Base-by-base conservation (phyloP, 805 yeast genomes). In the Barnettozyma wickerhamii region DNA sequence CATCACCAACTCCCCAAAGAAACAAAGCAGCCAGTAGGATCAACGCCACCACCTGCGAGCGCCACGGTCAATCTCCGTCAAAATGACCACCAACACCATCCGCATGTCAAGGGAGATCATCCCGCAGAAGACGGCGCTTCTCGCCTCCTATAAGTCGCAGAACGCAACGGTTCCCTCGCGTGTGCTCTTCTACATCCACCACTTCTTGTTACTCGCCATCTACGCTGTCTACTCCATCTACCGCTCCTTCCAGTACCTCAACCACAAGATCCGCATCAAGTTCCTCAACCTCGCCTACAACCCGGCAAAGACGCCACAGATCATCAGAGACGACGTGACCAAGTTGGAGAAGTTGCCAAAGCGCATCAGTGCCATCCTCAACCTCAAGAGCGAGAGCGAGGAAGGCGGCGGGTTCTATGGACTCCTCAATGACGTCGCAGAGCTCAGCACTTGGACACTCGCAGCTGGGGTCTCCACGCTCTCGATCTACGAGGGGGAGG, bases 321-420 rank as follows among this genome's bases (percentile, higher is more conserved):
- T 89, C 41, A 88, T 91, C 48, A 78, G 95, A 49, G 81, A 82
- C 46, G 98, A 91, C 63, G 88, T 88, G 28, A 68, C 68, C 46
- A 76, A 77, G 52, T 65, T 91, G 41, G 58, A 72, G 32, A 93
- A 93, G 61, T 72, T 88, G 19, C 99, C 99, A 4, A 74, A 71
- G 48, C 73, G 84, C 37, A 54, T 93, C 18, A 83, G 95, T 7
- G 79, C 85, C 17, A 79, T 91, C n/a, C 64, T 93, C 42, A 80
- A 77, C 50, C 72, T 80, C 57, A 81, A 79, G 55, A 74, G 81
- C 20, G 88, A 79, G 43, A 85, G 83, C 46, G 91, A 81, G 51
- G 95, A 87, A 52, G 91, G 89, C 45, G 96, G 95, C 24, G 97
- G 97, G 3, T 62, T 83, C 32, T 86, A 82, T 45, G 96, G 95